These are phyloP conservation scores for Acanthamoeba castellanii DNA, from an alignment of 208 protist species.

Conservation along the genomic window DNA sequence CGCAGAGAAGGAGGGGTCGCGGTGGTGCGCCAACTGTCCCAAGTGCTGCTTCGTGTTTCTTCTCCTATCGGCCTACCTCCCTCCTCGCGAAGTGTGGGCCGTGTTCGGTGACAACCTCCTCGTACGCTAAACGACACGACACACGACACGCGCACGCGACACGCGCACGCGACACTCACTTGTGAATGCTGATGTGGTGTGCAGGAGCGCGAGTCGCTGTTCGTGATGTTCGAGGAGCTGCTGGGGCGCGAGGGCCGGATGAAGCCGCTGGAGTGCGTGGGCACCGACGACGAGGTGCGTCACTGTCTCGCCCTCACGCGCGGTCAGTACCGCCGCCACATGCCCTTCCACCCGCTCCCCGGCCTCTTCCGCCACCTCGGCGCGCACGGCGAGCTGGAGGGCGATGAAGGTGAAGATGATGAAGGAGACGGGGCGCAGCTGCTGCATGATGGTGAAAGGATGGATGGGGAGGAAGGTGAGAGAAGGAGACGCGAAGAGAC, in stretches of 20 bases:
- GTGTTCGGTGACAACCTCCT: conserved; percentile 60
- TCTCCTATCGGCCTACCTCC: conserved; percentile 3
- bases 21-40: conserved; percentile 45
- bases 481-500: neutral
- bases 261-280: conserved; percentile 60
- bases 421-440: neutral
- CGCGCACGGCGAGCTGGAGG: neutral
- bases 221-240: conserved; percentile 9
- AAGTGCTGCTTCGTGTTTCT: conserved; percentile 66
- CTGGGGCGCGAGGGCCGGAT: neutral
- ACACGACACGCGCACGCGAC: neutral
- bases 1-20: conserved; percentile 1
- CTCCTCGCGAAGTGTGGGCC: conserved; percentile 37
- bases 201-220: conserved; percentile 37
- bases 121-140: neutral
- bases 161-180: neutral
- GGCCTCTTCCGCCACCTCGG: neutral
- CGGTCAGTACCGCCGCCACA: neutral
- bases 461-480: neutral
- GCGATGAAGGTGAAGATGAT: neutral
- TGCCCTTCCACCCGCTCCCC: neutral
- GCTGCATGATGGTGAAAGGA: neutral
- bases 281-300: conserved; percentile 48
- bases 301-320: neutral
- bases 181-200: neutral